Evolutionary conservation across 768 basidiomycete species (phyloP), one percentile per base, ranked within the genome.

Genomic region (Russula olivacea): DNA sequence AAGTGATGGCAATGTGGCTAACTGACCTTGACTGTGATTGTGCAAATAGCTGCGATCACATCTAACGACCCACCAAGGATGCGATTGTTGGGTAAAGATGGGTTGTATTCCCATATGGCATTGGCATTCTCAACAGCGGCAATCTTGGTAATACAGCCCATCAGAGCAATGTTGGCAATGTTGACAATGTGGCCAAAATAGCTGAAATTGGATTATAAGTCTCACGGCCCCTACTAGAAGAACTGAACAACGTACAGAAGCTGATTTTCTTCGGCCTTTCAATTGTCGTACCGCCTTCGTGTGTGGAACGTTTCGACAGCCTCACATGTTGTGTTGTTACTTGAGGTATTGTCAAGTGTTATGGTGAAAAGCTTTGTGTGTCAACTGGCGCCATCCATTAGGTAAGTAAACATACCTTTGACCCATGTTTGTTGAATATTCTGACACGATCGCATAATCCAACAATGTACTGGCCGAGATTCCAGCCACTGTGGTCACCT

Each of bases 401-500:
- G 4, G 28, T 11, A 7, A 21, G 7, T 36, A 9, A 45, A 34
- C 10, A 34, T 36, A 12, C 36, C 12, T 36, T 36, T 15, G 48
- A 25, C 1, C 21, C 48, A 15, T 25, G 14, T 12, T 49, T 12
- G 48, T 49, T 49, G 4, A 8, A 30, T 14, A 53, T 60, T n/a
- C 59, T 43, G 1, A 60, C 30, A 19, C 21, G 15, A 17, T 60
- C 51, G 10, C 28, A 53, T 10, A 60, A 21, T 2, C 58, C 50
- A 0, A 59, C 58, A n/a, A 43, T 15, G 15, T 52, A 59, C 2
- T 21, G 8, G 15, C 59, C 59, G 0, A 60, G 51, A 7, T 60
- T 60, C 32, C 17, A n/a, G 2, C 59, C 51, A 28, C 59, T 60
- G 28, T 60, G 50, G 5, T 45, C 23, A 2, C 59, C 59, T 8